phyloP scores from a whole-genome alignment of 108 stramenopile species.

The Cylindrotheca closterium region DNA sequence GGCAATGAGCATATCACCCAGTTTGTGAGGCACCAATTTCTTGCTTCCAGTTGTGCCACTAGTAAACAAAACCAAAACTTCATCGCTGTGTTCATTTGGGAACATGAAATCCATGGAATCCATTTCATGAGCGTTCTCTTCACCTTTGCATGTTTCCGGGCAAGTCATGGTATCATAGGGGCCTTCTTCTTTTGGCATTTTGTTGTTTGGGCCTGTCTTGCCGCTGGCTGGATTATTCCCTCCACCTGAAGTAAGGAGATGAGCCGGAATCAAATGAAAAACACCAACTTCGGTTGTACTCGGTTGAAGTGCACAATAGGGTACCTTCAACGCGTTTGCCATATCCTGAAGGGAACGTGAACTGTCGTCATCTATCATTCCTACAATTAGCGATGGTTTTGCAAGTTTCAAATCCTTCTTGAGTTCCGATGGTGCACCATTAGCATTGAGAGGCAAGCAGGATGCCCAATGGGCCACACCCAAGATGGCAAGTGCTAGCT shows the following conservation, averaged over 20 bases:
- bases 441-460: conserved; percentile 51
- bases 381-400: conserved; percentile 30
- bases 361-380: conserved; percentile 13
- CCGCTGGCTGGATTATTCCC: too few species aligned
- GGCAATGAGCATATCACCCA: conserved; percentile 49
- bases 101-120: not conserved
- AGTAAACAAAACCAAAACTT: conserved; percentile 65
- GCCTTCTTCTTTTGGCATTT: too few species aligned
- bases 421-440: conserved; percentile 41
- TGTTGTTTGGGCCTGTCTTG: too few species aligned
- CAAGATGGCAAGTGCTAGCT: conserved; percentile 49
- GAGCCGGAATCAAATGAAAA: conserved; percentile 26
- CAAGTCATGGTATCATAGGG: too few species aligned
- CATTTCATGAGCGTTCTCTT: not conserved
- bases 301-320: conserved; percentile 30
- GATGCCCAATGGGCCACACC: conserved; percentile 42
- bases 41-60: conserved; percentile 74
- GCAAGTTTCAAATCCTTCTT: conserved; percentile 33
- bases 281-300: conserved; percentile 33
- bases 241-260: too few species aligned
- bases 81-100: conserved; percentile 43
- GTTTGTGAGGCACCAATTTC: conserved; percentile 63
- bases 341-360: conserved; percentile 27
- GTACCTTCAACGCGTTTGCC: conserved; percentile 36
- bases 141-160: not conserved